Percentiles rank a stretch among this genome's conserved stretches.
phyloP scores from a whole-genome alignment of 2,329 filamentous ascomycete genomes.

The Tolypocladium inflatum region DNA sequence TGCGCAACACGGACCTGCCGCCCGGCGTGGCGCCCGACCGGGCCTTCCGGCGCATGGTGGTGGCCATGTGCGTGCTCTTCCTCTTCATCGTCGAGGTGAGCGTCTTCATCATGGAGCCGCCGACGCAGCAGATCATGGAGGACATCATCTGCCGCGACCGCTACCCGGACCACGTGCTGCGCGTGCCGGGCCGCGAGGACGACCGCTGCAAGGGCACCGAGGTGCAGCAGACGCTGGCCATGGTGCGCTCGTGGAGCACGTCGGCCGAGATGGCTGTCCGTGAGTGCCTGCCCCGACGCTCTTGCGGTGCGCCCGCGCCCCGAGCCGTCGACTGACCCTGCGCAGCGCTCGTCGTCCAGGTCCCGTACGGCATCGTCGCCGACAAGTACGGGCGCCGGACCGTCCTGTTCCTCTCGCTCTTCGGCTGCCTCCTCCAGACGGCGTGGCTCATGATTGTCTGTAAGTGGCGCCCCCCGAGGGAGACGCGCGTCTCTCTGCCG shows the following conservation, averaged over 20 bases:
- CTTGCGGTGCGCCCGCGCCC: neutral
- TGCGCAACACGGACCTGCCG: neutral
- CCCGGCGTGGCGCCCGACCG: conserved; percentile 11
- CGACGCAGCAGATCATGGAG: conserved; percentile 41
- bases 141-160: conserved; percentile 41
- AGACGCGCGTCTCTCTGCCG: too few species aligned
- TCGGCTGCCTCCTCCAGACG: conserved; percentile 18
- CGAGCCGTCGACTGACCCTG: neutral
- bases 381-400: conserved; percentile 35
- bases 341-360: conserved; percentile 30
- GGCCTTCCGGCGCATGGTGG: conserved; percentile 17
- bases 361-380: conserved; percentile 36
- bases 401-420: conserved; percentile 27
- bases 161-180: conserved; percentile 29
- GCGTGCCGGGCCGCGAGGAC: conserved; percentile 21
- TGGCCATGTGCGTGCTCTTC: conserved; percentile 24
- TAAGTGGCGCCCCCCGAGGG: conserved; percentile 10
- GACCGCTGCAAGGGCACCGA: conserved; percentile 36
- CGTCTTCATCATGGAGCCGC: conserved; percentile 26
- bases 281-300: conserved; percentile 12
- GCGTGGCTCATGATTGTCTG: conserved; percentile 20
- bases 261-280: conserved; percentile 37
- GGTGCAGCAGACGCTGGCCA: conserved; percentile 42
- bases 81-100: conserved; percentile 35
- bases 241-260: conserved; percentile 36